These are phyloP conservation scores for Fusarium duplospermum DNA, from an alignment of 2,329 filamentous ascomycete genomes.

Conservation along the genomic window DNA sequence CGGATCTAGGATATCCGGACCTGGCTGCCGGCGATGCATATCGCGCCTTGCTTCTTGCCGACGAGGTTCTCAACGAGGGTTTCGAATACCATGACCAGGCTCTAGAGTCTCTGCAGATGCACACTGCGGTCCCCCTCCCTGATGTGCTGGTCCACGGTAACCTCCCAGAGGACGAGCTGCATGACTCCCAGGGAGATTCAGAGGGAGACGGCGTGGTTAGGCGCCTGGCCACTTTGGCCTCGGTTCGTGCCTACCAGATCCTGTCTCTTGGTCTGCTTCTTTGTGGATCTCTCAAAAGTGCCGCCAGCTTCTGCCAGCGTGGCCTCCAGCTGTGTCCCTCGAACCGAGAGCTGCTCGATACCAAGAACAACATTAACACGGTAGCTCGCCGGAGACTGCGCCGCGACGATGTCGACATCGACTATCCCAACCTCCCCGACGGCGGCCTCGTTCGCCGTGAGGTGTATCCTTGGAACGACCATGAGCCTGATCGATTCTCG, in stretches of 20 bases:
- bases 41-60: slow-evolving; percentile 85
- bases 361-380: slow-evolving; percentile 64
- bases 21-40: slow-evolving; percentile 92
- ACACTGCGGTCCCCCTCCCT: slow-evolving; percentile 51
- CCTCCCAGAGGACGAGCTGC: slow-evolving; percentile 51
- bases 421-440: slow-evolving; percentile 69
- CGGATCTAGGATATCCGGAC: slow-evolving; percentile 85
- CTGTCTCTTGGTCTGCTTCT: slow-evolving; percentile 69
- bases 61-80: slow-evolving; percentile 81
- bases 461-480: slow-evolving; percentile 76
- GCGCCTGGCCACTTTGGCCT: slow-evolving; percentile 61
- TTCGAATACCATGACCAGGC: slow-evolving; percentile 85
- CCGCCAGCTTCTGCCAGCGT: slow-evolving; percentile 72
- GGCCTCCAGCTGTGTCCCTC: slow-evolving; percentile 67
- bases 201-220: slow-evolving; percentile 49
- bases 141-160: slow-evolving; percentile 60
- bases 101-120: slow-evolving; percentile 59
- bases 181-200: slow-evolving; percentile 48
- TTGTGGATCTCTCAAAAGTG: slow-evolving; percentile 76
- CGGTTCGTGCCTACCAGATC: slow-evolving; percentile 70
- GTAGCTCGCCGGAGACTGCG: slow-evolving; percentile 63
- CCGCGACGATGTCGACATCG: slow-evolving; percentile 58
- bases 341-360: slow-evolving; percentile 67
- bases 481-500: slow-evolving; percentile 78
- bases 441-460: slow-evolving; percentile 76